Evolutionary conservation across 352 stramenopile genomes (phyloP).

Genomic region (Aphanomyces cochlioides): DNA sequence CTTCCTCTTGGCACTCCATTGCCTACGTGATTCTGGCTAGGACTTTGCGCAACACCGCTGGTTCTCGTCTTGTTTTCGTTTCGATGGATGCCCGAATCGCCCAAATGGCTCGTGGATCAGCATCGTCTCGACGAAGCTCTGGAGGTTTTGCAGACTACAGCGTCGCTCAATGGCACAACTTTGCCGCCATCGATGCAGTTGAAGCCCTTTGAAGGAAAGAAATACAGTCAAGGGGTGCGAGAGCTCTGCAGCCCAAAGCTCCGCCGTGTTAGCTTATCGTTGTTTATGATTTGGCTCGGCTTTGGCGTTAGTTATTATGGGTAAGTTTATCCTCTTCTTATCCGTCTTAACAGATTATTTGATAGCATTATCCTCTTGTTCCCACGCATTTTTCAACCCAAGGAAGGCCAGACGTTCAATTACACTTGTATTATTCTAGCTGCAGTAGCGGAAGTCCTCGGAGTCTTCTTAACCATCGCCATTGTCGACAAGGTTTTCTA

Average conservation of each 20-base stretch:
- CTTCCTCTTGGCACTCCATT: neutral
- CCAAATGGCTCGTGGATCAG: slow-evolving; percentile 29
- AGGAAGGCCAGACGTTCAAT: slow-evolving; percentile 15
- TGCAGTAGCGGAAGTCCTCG: slow-evolving; percentile 20
- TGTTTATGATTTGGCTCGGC: slow-evolving; percentile 29
- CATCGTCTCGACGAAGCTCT: slow-evolving; percentile 26
- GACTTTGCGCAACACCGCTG: slow-evolving; percentile 22
- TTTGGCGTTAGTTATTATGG: slow-evolving; percentile 28
- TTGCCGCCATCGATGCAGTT: neutral
- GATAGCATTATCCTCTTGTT: slow-evolving; percentile 29
- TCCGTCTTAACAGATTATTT: neutral
- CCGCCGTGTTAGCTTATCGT: slow-evolving; percentile 1
- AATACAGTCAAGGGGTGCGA: slow-evolving; percentile 12
- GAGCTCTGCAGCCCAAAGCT: slow-evolving; percentile 19
- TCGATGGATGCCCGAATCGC: slow-evolving; percentile 29
- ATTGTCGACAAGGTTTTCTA: slow-evolving; percentile 20
- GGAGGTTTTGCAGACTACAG: neutral
- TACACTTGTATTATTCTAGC: slow-evolving; percentile 28
- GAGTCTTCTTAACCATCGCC: slow-evolving; percentile 24
- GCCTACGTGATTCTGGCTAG: neutral
- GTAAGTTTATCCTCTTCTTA: neutral
- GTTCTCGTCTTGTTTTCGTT: slow-evolving; percentile 24
- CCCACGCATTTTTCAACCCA: slow-evolving; percentile 17
- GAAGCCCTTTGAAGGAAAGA: slow-evolving; percentile 5
- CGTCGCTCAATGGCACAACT: slow-evolving; percentile 9